Base-by-base conservation (phyloP, 2,329 filamentous ascomycete species). In the Achaetomium macrosporum region DNA sequence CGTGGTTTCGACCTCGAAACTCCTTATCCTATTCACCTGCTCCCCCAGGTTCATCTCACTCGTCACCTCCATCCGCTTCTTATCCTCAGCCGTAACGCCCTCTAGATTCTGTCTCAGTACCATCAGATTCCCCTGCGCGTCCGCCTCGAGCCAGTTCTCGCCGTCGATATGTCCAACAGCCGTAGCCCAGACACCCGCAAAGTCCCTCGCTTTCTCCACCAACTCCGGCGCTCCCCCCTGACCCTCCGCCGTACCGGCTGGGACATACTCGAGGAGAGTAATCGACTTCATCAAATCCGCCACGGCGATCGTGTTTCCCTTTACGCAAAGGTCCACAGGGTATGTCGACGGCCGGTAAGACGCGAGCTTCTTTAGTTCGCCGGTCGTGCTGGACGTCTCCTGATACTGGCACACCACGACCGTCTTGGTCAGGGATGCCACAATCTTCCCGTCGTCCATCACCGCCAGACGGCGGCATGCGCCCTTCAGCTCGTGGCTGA, bases 201-300 rank as follows among this genome's bases (percentile, higher is more conserved):
- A 90, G 65, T 96, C 89, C 17, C 91, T 80, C 3, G 87, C 87
- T 3, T 87, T 75, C 72, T 96, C 90, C 0, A 76, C 75, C 8
- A 97, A 75, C 48, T 75, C 79, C 50, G 85, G 79, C 71, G 19
- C 52, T n/a, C 6, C 50, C 50, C 8, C 39, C 40, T 25, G n/a
- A n/a, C 9, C 75, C 19, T 43, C 35, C 13, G 2, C 29, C 33
- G 9, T 40, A 8, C 35, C 68, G 2, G 82, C 78, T 2, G 77
- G 76, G 0, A 76, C 73, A 64, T 86, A 93, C 64, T 93, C 77
- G 9, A 96, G 75, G 6, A 97, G 73, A 1, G 87, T 84, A 20
- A 95, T 76, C 1, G 89, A 95, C 71, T 97, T 96, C 88, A 96
- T 96, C 42, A 99, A 73, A 65, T 99, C 93, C 0, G 86, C 88